Evolutionary conservation across 805 yeast species (phyloP), one percentile per base, ranked within the genome.

Genomic region (Nakazawaea anatomiae): DNA sequence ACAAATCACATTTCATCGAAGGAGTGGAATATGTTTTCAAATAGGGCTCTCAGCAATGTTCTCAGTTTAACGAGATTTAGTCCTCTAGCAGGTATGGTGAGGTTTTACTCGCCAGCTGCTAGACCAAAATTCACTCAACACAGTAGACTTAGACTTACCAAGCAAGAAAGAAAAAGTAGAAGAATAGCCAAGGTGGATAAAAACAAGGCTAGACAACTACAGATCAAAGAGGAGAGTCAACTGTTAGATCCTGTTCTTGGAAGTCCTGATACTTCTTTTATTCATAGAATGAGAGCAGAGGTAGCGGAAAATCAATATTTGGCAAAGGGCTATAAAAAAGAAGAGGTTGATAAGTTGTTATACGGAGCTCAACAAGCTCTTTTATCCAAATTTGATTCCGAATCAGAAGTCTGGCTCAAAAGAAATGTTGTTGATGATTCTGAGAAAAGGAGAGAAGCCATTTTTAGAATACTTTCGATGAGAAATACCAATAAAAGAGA

Each of bases 201-300:
- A 38, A 72, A 62, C 42, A 73, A 55, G 29, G 60, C 64, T 8
- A 49, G 55, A 18, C 61, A 59, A 45, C 35, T 50, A 4, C 43
- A 58, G 6, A 48, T 50, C 28, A 51, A 51, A 32, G 54, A 51
- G 30, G 53, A 52, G 8, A 52, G 52, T 34, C 76, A 70, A 47
- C 66, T 69, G 49, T 77, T 87, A 32, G 97, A 91, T 67, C 97
- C 97, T 1, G 96, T 91, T 4, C 74, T 90, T 49, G 97, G 97
- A 8, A 75, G 74, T 51, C 68, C 80, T 5, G 69, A 77, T 47
- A 82, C 82, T 53, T 82, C 87, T 7, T 90, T 91, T 60, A 69
- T 90, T 44, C 67, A 68, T 43, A 79, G 96, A 67, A 71, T 90
- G 50, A 72, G 74, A 53, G 80, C 88, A 36, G 85, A 84, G 55